Conservation (phyloP, 1,139 yeast species). For the Debaryomycetaceae sp. region DNA sequence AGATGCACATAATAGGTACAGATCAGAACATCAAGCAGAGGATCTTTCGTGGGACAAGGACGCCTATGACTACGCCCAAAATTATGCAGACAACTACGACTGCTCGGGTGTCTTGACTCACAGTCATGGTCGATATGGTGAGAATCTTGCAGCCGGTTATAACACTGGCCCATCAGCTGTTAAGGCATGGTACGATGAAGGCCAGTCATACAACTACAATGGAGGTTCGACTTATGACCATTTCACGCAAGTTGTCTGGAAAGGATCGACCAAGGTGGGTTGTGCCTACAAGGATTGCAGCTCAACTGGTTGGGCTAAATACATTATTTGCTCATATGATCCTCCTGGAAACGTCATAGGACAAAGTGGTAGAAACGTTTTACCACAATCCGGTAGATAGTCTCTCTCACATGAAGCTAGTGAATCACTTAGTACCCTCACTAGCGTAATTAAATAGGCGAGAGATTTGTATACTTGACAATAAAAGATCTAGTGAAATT, state of each 20-base stretch:
- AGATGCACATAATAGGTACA: slow-evolving; percentile 62
- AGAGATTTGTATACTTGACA: neutral
- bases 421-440: neutral
- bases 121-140: slow-evolving; percentile 79
- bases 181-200: slow-evolving; percentile 83
- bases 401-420: neutral
- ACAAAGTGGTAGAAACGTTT: slow-evolving; percentile 46
- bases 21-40: slow-evolving; percentile 63
- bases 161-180: slow-evolving; percentile 52
- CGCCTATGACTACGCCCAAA: slow-evolving; percentile 63
- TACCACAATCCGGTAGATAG: slow-evolving; percentile 6
- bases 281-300: slow-evolving; percentile 55
- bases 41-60: slow-evolving; percentile 60
- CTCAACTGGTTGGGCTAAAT: slow-evolving; percentile 36
- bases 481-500: neutral
- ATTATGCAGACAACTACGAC: slow-evolving; percentile 60
- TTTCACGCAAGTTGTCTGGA: slow-evolving; percentile 88
- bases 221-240: slow-evolving; percentile 47
- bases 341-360: slow-evolving; percentile 48
- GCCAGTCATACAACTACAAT: slow-evolving; percentile 50
- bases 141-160: slow-evolving; percentile 80
- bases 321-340: slow-evolving; percentile 46
- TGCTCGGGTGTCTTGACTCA: slow-evolving; percentile 70
- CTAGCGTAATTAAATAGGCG: neutral
- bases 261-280: slow-evolving; percentile 61